Evolutionary conservation across 768 basidiomycete genomes (phyloP), one percentile per base, ranked within the genome.

Genomic region (Pleurotus ostreatus): DNA sequence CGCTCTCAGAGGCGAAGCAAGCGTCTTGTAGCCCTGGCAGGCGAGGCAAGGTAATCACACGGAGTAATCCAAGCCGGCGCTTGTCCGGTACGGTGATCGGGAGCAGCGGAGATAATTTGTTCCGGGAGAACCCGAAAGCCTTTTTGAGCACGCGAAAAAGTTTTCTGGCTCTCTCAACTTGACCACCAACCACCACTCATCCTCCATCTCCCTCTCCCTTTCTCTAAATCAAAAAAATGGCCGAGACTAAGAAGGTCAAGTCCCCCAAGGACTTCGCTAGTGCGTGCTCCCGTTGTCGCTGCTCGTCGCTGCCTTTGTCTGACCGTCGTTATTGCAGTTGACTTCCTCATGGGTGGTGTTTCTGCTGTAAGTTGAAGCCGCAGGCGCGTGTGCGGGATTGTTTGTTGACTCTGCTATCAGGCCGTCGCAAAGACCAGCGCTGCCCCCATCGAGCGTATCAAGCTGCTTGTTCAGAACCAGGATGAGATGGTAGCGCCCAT

Each of bases 371-470:
- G 88, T 78, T 55, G 61, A 51, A 8, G 22, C 6, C n/a, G 11
- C 20, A 47, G 20, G 30, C 40, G 26, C 5, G 30, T 34, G 9
- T 11, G 30, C 8, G 8, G 30, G 30, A 34, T 34, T 34, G 30
- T 34, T 34, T 39, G 30, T 58, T 46, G 59, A 37, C 58, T 58
- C 37, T 18, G 18, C 18, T 49, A n/a, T 72, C 60, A 94, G 92
- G 97, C 97, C 65, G 92, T 98, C 73, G 90, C 97, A 55, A 99
- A 99, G 85, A 98, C 97, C 63, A 91, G 90, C 63, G 97, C 97
- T 66, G 97, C 97, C 62, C 97, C 97, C 76, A 99, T 99, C 68
- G 97, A 98, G 85, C 94, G 97, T 71, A 96, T 99, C 78, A 99
- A 99, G 82, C 87, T 98, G 68, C 78, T 96, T 71, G 89, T 96